A percentile compares a stretch with the other conserved stretches of the same genome.
These are phyloP conservation scores for Vitellaria paradoxa DNA, from an alignment of 179 eudicot genomes.

Conservation along the genomic window DNA sequence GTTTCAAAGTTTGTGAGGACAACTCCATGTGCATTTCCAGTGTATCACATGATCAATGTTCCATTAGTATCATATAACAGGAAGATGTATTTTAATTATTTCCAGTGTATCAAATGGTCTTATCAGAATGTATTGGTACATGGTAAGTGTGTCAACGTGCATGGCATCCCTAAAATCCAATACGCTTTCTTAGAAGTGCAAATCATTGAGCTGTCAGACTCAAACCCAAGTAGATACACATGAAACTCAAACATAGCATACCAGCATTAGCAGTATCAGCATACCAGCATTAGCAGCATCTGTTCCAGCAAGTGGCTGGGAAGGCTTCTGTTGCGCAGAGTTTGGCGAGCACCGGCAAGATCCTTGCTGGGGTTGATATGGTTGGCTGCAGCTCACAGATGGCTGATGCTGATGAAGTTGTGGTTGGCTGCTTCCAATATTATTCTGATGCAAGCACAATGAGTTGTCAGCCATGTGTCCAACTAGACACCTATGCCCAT, in stretches of 20 bases:
- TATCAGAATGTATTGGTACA: not conserved
- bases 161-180: not conserved
- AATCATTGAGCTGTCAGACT: not conserved
- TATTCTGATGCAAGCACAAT: not conserved
- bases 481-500: conserved; percentile 1
- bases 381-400: not conserved
- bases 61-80: too few species aligned
- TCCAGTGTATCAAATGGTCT: not conserved
- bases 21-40: not conserved
- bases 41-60: too few species aligned
- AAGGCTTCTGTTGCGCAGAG: conserved; percentile 18
- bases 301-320: conserved; percentile 12
- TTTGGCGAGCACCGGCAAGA: conserved; percentile 9
- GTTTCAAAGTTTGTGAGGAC: not conserved
- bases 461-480: not conserved
- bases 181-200: not conserved
- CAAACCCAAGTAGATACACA: not conserved
- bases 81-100: not conserved
- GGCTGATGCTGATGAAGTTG: conserved; percentile 15
- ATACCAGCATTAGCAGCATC: not conserved
- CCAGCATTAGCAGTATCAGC: not conserved
- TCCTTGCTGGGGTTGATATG: conserved; percentile 18
- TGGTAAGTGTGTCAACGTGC: not conserved
- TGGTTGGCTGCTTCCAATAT: conserved; percentile 12
- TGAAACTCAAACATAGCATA: not conserved